phyloP scores from a whole-genome alignment of 257 asterid species.

The Linaria vulgaris region DNA sequence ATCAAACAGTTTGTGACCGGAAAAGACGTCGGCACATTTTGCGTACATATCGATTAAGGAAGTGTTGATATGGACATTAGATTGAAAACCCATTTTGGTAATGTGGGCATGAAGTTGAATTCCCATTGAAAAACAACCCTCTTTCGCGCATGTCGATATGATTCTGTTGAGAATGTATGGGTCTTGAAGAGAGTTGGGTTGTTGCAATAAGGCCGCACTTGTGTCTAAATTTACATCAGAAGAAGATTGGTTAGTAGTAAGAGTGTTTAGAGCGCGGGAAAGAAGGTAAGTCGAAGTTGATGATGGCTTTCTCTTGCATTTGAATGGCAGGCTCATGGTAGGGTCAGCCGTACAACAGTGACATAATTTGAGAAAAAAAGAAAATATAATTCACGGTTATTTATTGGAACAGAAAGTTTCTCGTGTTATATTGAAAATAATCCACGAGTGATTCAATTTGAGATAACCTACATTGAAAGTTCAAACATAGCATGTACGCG shows the following conservation, averaged over 20 bases:
- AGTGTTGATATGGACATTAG: constrained; percentile 48
- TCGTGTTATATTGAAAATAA: too few relatives aligned
- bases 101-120: constrained; percentile 48
- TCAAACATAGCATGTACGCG: too few relatives aligned
- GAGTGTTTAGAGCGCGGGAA: constrained; percentile 24
- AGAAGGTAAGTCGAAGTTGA: background rate
- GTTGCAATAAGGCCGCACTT: constrained; percentile 29
- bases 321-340: constrained; percentile 20
- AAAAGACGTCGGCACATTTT: constrained; percentile 26
- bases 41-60: constrained; percentile 50
- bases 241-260: constrained; percentile 4
- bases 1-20: constrained; percentile 48
- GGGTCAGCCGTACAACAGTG: too few relatives aligned
- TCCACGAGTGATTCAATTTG: too few relatives aligned
- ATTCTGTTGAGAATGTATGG: constrained; percentile 42
- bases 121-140: constrained; percentile 31
- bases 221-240: constrained; percentile 15
- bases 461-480: too few relatives aligned
- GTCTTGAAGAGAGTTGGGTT: constrained; percentile 26
- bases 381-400: too few relatives aligned
- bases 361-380: too few relatives aligned
- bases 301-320: constrained; percentile 13
- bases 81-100: constrained; percentile 44
- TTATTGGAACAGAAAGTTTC: too few relatives aligned
- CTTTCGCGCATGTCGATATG: constrained; percentile 46